Conservation (phyloP, 352 stramenopile species). For the Thalassiosira hispida region DNA sequence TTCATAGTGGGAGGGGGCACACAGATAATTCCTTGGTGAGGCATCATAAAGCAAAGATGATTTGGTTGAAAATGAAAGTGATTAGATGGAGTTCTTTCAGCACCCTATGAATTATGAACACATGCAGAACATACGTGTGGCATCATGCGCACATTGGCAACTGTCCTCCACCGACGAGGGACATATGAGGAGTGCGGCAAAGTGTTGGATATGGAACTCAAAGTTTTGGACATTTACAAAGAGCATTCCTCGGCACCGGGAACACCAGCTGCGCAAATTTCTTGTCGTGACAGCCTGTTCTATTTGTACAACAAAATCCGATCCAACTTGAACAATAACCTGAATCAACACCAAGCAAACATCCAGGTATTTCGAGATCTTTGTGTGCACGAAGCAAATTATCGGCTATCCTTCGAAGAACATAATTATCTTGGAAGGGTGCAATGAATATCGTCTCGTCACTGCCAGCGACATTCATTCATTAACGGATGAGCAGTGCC, state of each 20-base stretch:
- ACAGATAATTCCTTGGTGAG: neutral
- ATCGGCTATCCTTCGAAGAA: neutral
- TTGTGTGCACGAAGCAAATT: neutral
- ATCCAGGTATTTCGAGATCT: conserved; percentile 7
- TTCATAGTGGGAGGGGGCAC: neutral
- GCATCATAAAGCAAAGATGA: neutral
- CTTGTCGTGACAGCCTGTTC: neutral
- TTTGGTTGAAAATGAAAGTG: neutral
- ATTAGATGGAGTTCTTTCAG: neutral
- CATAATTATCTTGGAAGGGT: neutral
- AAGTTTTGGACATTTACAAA: conserved; percentile 1
- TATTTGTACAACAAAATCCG: neutral
- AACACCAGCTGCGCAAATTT: neutral
- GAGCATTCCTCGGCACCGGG: neutral
- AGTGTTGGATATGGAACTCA: neutral
- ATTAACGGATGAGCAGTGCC: neutral
- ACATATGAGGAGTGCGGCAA: neutral
- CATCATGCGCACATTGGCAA: neutral
- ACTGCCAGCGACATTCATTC: neutral
- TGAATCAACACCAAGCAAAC: neutral
- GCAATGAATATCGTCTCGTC: neutral
- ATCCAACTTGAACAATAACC: neutral
- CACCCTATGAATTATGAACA: neutral
- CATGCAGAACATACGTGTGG: neutral
- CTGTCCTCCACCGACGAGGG: neutral